Evolutionary conservation across 805 yeast genomes (phyloP).

Genomic region (Lachancea sp.): DNA sequence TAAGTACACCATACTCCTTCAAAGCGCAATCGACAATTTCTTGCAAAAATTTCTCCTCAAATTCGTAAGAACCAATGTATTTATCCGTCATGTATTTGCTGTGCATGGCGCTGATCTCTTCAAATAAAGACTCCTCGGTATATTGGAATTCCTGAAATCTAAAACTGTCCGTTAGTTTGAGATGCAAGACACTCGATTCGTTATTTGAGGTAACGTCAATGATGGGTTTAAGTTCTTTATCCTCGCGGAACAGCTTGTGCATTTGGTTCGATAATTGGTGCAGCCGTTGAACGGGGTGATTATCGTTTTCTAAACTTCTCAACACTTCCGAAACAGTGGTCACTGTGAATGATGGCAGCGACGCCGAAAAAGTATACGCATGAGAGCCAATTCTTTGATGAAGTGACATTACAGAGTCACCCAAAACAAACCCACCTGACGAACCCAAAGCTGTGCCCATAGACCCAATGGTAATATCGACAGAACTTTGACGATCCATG

Average conservation of each 20-base stretch:
- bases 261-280: conserved; percentile 37
- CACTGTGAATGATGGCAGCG: conserved; percentile 89
- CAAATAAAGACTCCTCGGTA: conserved; percentile 25
- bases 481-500: conserved; percentile 54
- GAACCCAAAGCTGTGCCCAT: conserved; percentile 76
- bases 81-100: conserved; percentile 31
- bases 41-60: conserved; percentile 60
- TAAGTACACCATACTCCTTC: conserved; percentile 45
- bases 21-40: conserved; percentile 54
- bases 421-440: conserved; percentile 92
- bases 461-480: conserved; percentile 84
- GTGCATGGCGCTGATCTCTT: conserved; percentile 23
- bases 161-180: conserved; percentile 45
- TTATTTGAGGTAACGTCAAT: conserved; percentile 50
- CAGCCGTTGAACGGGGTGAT: conserved; percentile 32
- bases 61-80: conserved; percentile 33
- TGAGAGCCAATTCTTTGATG: conserved; percentile 88
- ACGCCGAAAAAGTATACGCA: conserved; percentile 91
- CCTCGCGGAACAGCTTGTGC: conserved; percentile 37
- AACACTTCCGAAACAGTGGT: conserved; percentile 53
- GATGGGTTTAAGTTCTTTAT: conserved; percentile 33
- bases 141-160: conserved; percentile 30
- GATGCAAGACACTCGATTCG: conserved; percentile 63
- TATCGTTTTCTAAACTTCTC: conserved; percentile 40
- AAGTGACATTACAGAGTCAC: conserved; percentile 72